These are phyloP conservation scores for Solanum hybrid DNA, from an alignment of 305 asterid genomes.

Conservation along the genomic window DNA sequence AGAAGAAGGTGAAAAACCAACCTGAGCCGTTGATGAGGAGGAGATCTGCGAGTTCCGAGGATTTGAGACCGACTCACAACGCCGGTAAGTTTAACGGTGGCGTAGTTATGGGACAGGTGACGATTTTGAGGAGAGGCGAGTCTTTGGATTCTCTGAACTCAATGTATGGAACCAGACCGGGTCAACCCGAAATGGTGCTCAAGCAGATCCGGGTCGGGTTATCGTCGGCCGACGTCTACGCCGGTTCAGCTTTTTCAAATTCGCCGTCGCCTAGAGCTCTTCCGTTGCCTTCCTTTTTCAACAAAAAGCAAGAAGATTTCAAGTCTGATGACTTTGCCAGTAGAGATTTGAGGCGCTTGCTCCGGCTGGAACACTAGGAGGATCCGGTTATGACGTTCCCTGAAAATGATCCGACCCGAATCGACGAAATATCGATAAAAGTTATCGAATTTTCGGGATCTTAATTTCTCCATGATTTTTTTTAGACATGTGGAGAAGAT, in stretches of 20 bases:
- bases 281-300: conserved; percentile 74
- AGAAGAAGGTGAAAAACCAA: not conserved
- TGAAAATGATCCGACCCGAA: not conserved
- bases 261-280: conserved; percentile 80
- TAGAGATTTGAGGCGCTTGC: conserved; percentile 72
- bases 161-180: conserved; percentile 9
- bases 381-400: conserved; percentile 1
- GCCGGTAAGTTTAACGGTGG: not conserved
- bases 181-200: conserved; percentile 23
- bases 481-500: not conserved
- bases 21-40: conserved; percentile 5
- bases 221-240: conserved; percentile 35
- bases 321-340: conserved; percentile 49
- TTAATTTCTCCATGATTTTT: not conserved
- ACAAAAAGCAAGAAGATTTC: conserved; percentile 15
- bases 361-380: conserved; percentile 50
- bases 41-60: conserved; percentile 22
- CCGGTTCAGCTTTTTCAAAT: conserved; percentile 57
- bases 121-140: conserved; percentile 48
- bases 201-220: conserved; percentile 29
- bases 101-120: conserved; percentile 21
- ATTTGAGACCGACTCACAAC: not conserved
- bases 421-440: not conserved
- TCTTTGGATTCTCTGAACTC: conserved; percentile 38
- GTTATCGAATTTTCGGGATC: not conserved